Conservation (phyloP, 768 basidiomycete genomes). For the Xanthoconium stramineum region DNA sequence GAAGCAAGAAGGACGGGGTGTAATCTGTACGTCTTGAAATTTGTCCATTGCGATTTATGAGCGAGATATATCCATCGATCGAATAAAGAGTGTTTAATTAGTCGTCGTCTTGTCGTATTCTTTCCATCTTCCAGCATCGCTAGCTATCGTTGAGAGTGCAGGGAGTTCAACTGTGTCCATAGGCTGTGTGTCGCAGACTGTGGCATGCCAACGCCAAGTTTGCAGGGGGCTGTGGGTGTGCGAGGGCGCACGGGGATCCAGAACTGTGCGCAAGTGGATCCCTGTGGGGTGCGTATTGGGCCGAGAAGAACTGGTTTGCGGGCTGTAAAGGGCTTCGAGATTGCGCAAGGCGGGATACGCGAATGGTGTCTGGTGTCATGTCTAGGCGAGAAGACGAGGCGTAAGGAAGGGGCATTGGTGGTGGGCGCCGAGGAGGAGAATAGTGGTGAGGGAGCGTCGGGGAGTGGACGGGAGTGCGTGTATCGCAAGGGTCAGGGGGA, state of each 20-base stretch:
- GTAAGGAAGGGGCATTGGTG: constrained; percentile 17
- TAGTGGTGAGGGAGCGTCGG: background rate
- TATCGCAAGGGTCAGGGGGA: constrained; percentile 8
- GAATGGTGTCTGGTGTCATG: constrained; percentile 39
- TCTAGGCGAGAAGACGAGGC: constrained; percentile 38
- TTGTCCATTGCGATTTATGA: constrained; percentile 13
- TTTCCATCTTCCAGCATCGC: background rate
- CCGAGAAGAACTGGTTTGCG: constrained; percentile 24
- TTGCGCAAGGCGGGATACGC: constrained; percentile 28
- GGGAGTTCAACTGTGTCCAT: constrained; percentile 6
- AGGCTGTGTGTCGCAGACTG: constrained; percentile 7
- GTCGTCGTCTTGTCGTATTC: constrained; percentile 2
- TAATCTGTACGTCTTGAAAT: constrained; percentile 10
- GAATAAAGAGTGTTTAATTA: constrained; percentile 19
- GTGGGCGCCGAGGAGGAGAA: constrained; percentile 1
- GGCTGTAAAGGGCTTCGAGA: constrained; percentile 25
- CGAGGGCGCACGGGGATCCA: constrained; percentile 1
- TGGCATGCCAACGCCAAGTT: constrained; percentile 15
- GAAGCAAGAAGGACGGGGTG: constrained; percentile 14
- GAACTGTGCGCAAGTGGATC: constrained; percentile 9
- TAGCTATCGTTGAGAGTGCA: background rate
- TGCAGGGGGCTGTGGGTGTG: constrained; percentile 7
- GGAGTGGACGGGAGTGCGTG: constrained; percentile 7
- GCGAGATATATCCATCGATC: constrained; percentile 13
- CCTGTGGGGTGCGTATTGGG: constrained; percentile 5